Percentiles rank a stretch among this genome's conserved stretches.
Conservation (phyloP, 164 flowering plant genomes). For the Protea cynaroides region DNA sequence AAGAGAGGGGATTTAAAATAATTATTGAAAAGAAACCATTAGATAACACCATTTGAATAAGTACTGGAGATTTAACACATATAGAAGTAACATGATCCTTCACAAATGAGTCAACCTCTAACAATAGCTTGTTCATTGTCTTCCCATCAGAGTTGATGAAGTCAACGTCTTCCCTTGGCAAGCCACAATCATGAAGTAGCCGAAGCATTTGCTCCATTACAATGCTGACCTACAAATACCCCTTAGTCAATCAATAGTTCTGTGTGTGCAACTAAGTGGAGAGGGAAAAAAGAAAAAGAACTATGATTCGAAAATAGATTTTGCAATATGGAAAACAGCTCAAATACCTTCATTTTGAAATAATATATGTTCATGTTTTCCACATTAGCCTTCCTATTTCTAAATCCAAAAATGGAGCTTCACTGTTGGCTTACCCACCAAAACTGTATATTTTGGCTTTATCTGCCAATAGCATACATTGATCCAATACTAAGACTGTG, state of each 20-base stretch:
- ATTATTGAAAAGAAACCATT: neutral
- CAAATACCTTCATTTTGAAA: no score
- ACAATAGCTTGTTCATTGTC: conserved; percentile 78
- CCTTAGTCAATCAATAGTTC: conserved; percentile 1
- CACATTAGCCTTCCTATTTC: no score
- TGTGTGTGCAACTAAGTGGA: neutral
- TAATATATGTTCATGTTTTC: no score
- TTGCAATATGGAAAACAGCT: no score
- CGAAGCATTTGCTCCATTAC: conserved; percentile 99
- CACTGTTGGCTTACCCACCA: no score
- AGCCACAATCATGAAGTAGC: conserved; percentile 80
- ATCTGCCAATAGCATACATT: no score
- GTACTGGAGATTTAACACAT: neutral
- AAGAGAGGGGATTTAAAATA: no score
- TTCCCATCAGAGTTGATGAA: conserved; percentile 92
- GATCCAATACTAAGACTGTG: no score
- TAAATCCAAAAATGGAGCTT: no score
- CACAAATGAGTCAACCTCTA: conserved; percentile 46
- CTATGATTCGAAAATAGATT: no score
- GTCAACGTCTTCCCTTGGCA: conserved; percentile 80
- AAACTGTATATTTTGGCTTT: no score
- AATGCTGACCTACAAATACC: conserved; percentile 59
- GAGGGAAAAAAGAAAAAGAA: neutral
- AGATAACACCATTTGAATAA: neutral
- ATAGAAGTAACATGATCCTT: neutral